Evolutionary conservation across 2,329 filamentous ascomycete species (phyloP), one percentile per base, ranked within the genome.

Genomic region (Lachnellula cervina): DNA sequence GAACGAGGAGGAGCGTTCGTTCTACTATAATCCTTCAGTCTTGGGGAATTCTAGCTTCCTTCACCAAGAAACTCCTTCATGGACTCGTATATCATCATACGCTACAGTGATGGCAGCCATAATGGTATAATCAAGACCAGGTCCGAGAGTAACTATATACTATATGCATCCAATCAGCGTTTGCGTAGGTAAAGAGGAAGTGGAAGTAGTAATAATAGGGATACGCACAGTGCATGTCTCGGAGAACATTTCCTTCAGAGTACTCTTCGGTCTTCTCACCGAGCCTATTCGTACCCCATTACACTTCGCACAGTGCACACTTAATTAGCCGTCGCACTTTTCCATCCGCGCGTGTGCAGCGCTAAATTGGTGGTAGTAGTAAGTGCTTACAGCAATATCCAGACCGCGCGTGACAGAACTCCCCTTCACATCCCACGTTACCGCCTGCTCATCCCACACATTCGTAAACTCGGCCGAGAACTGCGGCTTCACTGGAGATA

Each of bases 381-480:
- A 23, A 23, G 21, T 23, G 21, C 52, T 55, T 50, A 55, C 52
- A 50, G 21, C 45, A 38, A 55, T 32, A 50, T 50, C 35, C 7
- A 55, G 28, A 35, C 50, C 52, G 2, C 38, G 44, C 38, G 28
- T 40, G 19, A 28, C 35, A 32, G 46, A 17, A 34, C 52, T 45
- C n/a, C 52, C 47, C 28, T 28, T 44, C 8, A 55, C 52, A 55
- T 37, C 35, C 52, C 52, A 55, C 17, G 21, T 44, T 14, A 55
- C 47, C n/a, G 47, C 44, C 47, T 47, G 32, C 28, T 45, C 34
- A 50, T 55, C 52, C 17, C 52, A 14, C 14, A 47, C 52, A 42
- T 55, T 55, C n/a, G 52, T 55, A 34, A 55, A 55, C 6, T 55
- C 52, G 2, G 50, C 47, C 13, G 46, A 49, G 38, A 46, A 55